A percentile compares a stretch with the other conserved stretches of the same genome.
Evolutionary conservation across 345 rosid genomes (phyloP).

Genomic region (Aquilaria malaccensis): DNA sequence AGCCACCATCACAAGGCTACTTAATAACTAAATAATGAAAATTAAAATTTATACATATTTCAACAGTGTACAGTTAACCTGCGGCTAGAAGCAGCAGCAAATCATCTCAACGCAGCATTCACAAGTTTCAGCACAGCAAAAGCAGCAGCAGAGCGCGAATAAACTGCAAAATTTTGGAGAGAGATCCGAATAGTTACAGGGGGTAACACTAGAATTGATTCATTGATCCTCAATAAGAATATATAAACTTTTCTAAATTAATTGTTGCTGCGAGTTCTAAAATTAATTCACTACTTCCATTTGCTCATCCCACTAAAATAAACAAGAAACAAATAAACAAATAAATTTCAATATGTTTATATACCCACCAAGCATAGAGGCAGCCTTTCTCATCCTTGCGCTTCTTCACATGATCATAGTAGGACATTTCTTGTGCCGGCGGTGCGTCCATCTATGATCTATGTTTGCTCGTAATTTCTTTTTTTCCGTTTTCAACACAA

Average conservation of each 20-base stretch:
- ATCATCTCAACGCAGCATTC: conserved; percentile 24
- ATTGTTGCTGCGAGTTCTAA: too few relatives aligned
- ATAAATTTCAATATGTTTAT: not conserved
- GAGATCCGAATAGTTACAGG: not conserved
- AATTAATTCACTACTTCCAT: too few relatives aligned
- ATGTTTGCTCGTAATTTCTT: not conserved
- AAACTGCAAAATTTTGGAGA: conserved; percentile 20
- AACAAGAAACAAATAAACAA: not conserved
- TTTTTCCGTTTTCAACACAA: too few relatives aligned
- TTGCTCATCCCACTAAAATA: not conserved
- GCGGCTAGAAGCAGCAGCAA: conserved; percentile 24
- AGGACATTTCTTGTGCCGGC: conserved; percentile 24
- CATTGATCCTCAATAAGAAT: too few relatives aligned
- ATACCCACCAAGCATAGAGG: conserved; percentile 33
- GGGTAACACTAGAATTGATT: too few relatives aligned
- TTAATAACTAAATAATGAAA: too few relatives aligned
- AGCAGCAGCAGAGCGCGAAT: conserved; percentile 38
- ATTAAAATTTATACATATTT: too few relatives aligned
- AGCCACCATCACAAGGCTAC: too few relatives aligned
- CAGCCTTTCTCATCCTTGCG: conserved; percentile 45
- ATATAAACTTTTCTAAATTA: too few relatives aligned
- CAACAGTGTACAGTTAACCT: too few relatives aligned
- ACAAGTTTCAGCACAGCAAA: conserved; percentile 33
- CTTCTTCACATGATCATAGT: conserved; percentile 24
- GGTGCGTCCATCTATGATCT: conserved; percentile 29